phyloP scores from a whole-genome alignment of 2,329 filamentous ascomycete genomes.

The Stromatinia cepivora region DNA sequence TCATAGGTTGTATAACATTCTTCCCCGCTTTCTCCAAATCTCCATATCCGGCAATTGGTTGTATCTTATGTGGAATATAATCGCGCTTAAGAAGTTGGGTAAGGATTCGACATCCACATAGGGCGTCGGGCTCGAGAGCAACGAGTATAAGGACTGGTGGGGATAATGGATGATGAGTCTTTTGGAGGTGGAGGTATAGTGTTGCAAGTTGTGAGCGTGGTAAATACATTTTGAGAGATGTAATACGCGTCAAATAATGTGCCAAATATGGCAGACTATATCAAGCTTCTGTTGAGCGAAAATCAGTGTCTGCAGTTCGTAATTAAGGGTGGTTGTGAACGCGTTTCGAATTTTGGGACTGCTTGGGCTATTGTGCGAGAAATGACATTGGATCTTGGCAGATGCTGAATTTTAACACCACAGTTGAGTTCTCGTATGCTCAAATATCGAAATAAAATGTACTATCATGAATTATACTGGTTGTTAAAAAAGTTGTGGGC shows the following conservation, averaged over 20 bases:
- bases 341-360: slow-evolving; percentile 2
- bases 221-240: slow-evolving; percentile 73
- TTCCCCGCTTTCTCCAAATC: slow-evolving; percentile 80
- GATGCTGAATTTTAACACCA: neutral
- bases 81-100: slow-evolving; percentile 93
- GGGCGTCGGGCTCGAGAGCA: slow-evolving; percentile 89
- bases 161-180: slow-evolving; percentile 83
- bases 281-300: neutral
- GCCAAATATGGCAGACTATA: slow-evolving; percentile 18
- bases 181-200: slow-evolving; percentile 86
- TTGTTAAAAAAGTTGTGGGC: neutral
- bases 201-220: slow-evolving; percentile 86
- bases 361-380: neutral
- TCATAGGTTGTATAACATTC: slow-evolving; percentile 82
- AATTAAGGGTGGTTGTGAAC: neutral
- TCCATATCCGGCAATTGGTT: slow-evolving; percentile 88
- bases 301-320: neutral
- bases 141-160: slow-evolving; percentile 90
- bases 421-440: neutral
- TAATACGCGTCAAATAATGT: slow-evolving; percentile 27
- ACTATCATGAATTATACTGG: neutral
- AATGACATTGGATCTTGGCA: slow-evolving; percentile 4
- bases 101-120: slow-evolving; percentile 93
- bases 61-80: slow-evolving; percentile 96
- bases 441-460: neutral